These are phyloP conservation scores for Podosphaera fusca DNA, from an alignment of 2,329 filamentous ascomycete genomes.

Conservation along the genomic window DNA sequence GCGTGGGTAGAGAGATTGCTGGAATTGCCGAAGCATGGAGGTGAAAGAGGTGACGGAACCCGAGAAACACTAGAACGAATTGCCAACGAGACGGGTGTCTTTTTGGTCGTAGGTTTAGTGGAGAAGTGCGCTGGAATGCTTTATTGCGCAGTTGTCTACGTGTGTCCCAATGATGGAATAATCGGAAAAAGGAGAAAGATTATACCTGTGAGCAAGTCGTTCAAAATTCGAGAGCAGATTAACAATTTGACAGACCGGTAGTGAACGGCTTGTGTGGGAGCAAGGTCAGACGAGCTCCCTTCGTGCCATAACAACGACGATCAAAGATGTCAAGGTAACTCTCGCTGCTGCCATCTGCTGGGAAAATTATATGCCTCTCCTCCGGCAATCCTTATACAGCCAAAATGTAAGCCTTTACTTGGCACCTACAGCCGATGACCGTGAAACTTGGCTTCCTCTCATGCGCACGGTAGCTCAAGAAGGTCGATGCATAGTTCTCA, in stretches of 20 bases:
- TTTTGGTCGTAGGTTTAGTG: constrained; percentile 58
- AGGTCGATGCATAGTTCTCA: constrained; percentile 66
- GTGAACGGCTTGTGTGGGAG: constrained; percentile 70
- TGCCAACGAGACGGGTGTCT: constrained; percentile 55
- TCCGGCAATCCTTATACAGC: constrained; percentile 61
- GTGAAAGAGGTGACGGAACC: constrained; percentile 44
- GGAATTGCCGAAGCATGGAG: constrained; percentile 9
- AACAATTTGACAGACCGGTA: constrained; percentile 30
- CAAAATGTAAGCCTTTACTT: constrained; percentile 87
- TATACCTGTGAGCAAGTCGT: constrained; percentile 40
- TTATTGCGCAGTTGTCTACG: constrained; percentile 65
- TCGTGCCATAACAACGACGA: constrained; percentile 53
- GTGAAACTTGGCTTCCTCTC: constrained; percentile 63
- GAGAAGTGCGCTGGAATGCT: constrained; percentile 62
- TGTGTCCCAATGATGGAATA: constrained; percentile 48
- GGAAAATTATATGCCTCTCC: constrained; percentile 89
- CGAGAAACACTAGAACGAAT: constrained; percentile 58
- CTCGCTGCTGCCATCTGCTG: constrained; percentile 81
- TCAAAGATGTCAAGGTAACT: constrained; percentile 58
- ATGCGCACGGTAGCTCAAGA: constrained; percentile 66
- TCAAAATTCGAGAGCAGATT: not conserved
- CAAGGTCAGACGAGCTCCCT: constrained; percentile 63
- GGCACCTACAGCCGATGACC: constrained; percentile 67
- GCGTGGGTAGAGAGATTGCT: constrained; percentile 40
- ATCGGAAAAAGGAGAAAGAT: constrained; percentile 79